phyloP scores from a whole-genome alignment of 345 rosid species.

The Eucalyptus coolabah region DNA sequence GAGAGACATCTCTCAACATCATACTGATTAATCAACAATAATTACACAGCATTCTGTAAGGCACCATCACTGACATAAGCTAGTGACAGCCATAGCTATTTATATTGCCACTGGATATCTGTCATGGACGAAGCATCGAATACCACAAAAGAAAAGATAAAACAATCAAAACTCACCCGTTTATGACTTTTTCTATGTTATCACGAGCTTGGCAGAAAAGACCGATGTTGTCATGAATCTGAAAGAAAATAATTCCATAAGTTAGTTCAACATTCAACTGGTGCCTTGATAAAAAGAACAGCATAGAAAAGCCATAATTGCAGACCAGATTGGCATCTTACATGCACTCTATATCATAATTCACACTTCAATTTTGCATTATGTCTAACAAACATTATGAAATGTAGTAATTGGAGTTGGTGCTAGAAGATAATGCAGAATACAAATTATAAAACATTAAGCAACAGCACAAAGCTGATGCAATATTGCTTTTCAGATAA shows the following conservation, averaged over 20 bases:
- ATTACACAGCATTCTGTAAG: not conserved
- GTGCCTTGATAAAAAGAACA: not conserved
- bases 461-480: not conserved
- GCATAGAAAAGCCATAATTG: not conserved
- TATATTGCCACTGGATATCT: not conserved
- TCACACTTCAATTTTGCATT: not conserved
- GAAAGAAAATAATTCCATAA: not conserved
- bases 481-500: not conserved
- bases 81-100: not conserved
- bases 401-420: not conserved
- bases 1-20: not conserved
- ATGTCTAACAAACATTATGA: not conserved
- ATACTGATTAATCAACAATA: not conserved
- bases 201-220: conserved; percentile 12
- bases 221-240: conserved; percentile 8
- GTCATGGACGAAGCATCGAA: not conserved
- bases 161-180: not conserved
- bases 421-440: not conserved
- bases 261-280: not conserved
- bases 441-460: not conserved
- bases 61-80: not conserved
- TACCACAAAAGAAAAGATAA: not conserved
- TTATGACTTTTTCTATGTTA: conserved; percentile 7
- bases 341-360: not conserved
- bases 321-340: not conserved